Percentiles rank a stretch among this genome's conserved stretches.
phyloP scores from a whole-genome alignment of 2,329 filamentous ascomycete species.

The Cladophialophora yegresii region DNA sequence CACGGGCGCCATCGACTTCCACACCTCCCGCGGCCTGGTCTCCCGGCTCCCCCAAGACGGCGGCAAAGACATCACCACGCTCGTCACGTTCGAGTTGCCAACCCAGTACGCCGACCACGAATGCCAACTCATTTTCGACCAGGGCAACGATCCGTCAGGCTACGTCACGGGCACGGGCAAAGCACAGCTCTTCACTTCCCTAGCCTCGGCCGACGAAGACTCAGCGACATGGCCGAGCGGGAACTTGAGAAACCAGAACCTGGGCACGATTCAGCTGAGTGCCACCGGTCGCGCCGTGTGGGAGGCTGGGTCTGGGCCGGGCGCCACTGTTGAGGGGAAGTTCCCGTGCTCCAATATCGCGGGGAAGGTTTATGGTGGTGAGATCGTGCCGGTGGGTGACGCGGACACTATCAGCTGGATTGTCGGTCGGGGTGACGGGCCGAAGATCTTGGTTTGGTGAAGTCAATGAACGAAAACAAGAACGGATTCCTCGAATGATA shows the following conservation, averaged over 20 bases:
- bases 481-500: too few species aligned
- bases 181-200: constrained; percentile 34
- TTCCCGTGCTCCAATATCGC: constrained; percentile 26
- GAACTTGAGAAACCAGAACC: constrained; percentile 33
- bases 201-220: constrained; percentile 30
- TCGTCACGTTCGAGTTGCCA: constrained; percentile 35
- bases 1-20: constrained; percentile 40
- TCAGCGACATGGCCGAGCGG: constrained; percentile 33
- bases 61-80: constrained; percentile 35
- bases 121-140: constrained; percentile 35
- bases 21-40: constrained; percentile 49
- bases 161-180: constrained; percentile 22
- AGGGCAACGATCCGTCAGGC: constrained; percentile 20
- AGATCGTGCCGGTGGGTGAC: constrained; percentile 27
- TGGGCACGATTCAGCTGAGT: constrained; percentile 30
- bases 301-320: constrained; percentile 25
- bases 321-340: constrained; percentile 21
- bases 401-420: constrained; percentile 21
- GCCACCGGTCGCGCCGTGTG: constrained; percentile 25
- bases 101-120: constrained; percentile 20
- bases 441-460: not conserved
- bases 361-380: constrained; percentile 26
- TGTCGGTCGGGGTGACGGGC: constrained; percentile 1
- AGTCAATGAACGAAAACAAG: too few species aligned
- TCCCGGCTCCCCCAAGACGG: constrained; percentile 54